Percentiles rank a stretch among this genome's conserved stretches.
These are phyloP conservation scores for Daucus carota DNA, from an alignment of 129 eudicot species.

Conservation along the genomic window DNA sequence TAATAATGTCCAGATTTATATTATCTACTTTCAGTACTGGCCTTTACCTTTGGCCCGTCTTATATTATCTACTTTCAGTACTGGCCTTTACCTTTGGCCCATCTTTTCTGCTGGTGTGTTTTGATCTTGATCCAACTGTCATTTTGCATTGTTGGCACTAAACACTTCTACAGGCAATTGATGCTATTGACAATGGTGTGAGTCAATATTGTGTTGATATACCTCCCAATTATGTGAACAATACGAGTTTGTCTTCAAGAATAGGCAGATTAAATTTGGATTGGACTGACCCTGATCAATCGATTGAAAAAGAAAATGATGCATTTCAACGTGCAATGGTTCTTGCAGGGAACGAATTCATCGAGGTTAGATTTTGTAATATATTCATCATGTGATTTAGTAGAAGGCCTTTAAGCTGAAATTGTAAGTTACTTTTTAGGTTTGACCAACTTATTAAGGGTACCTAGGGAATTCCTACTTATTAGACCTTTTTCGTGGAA, in stretches of 20 bases:
- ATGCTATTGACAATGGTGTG: conserved; percentile 90
- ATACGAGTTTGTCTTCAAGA: conserved; percentile 76
- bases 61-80: background rate
- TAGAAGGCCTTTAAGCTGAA: background rate
- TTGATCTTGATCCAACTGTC: background rate
- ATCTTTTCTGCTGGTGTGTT: background rate
- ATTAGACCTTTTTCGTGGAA: background rate
- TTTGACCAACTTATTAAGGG: background rate
- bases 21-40: background rate
- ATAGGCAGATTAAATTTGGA: conserved; percentile 76
- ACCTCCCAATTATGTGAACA: conserved; percentile 82
- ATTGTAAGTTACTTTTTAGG: background rate
- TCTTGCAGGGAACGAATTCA: conserved; percentile 75
- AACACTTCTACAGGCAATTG: conserved; percentile 52
- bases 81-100: background rate
- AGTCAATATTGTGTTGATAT: conserved; percentile 72
- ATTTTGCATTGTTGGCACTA: background rate
- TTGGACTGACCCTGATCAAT: conserved; percentile 86
- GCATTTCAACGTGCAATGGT: conserved; percentile 75
- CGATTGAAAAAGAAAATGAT: conserved; percentile 69
- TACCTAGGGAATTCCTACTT: background rate
- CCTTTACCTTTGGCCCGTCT: background rate
- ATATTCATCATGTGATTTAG: background rate
- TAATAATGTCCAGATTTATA: background rate
- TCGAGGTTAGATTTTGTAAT: conserved; percentile 48